Evolutionary conservation across 345 rosid genomes (phyloP), one percentile per base, ranked within the genome.

Genomic region (Kandelia obovata): DNA sequence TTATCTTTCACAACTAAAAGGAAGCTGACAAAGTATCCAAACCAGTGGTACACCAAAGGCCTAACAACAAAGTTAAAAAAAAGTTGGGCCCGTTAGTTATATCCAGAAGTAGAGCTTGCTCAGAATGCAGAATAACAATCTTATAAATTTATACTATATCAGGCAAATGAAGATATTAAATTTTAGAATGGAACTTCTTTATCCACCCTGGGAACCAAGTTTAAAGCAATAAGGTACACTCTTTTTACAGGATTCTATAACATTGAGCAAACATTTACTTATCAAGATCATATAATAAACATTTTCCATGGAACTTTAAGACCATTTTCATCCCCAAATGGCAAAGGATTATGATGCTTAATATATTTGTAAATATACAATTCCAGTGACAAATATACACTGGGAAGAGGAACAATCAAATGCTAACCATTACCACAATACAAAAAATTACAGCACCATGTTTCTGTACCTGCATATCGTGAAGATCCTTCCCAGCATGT

Each of bases 401-500:
- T 11, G 1, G 49, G 49, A 43, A 43, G 49, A 43, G 17, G 49
- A 3, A 43, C 17, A 43, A 13, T 34, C 10, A 17, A 16, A 5
- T 51, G 23, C 39, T 55, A 43, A 57, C 32, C 59, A 60, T 16
- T 20, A 37, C 57, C 34, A 25, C 6, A 26, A 37, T 67, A 53
- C 2, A 30, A 56, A 67, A 67, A 25, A 43, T 7, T 30, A 28
- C 27, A 53, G 32, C 27, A 6, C 7, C 62, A 0, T 49, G 23
- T 65, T 37, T 66, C n/a, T 78, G 55, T 80, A 90, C 99, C 98
- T 90, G 99, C 92, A 96, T 87, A 80, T 92, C 97, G 73, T 92
- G 99, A 80, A 80, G 90, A 73, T 92, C 98, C 79, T 72, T 92
- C 77, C 98, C 99, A 53, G 81, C 82, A 77, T 90, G 86, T 53